Evolutionary conservation across 2,329 filamentous ascomycete species (phyloP).

Genomic region (Lanzia echinophila): DNA sequence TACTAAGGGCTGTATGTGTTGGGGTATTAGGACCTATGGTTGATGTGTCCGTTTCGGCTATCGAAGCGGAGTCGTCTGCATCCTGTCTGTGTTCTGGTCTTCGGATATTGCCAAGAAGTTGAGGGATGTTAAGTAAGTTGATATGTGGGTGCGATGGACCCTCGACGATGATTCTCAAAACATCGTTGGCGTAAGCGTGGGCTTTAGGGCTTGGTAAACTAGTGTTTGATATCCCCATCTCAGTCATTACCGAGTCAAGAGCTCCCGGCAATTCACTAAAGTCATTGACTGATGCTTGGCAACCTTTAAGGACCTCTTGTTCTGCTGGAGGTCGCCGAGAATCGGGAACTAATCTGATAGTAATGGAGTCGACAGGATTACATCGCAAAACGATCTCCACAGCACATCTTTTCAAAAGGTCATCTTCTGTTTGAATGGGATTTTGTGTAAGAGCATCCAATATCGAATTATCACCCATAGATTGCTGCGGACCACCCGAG

Average conservation of each 20-base stretch:
- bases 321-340: background rate
- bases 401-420: background rate
- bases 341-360: background rate
- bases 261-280: background rate
- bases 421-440: background rate
- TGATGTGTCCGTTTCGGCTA: background rate
- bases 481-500: background rate
- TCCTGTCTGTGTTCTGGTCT: background rate
- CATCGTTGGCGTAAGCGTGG: background rate
- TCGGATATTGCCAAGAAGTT: no score
- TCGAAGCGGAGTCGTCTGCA: background rate
- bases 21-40: background rate
- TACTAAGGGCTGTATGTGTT: background rate
- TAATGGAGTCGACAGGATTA: background rate
- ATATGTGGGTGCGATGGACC: background rate
- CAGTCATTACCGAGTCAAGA: background rate
- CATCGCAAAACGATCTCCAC: constrained; percentile 3
- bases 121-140: background rate
- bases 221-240: background rate
- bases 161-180: background rate
- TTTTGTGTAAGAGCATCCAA: background rate
- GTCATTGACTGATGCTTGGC: background rate
- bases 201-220: background rate
- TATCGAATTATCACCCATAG: background rate
- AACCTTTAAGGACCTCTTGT: background rate